These are phyloP conservation scores for Chlorencoelia australis DNA, from an alignment of 2,329 filamentous ascomycete genomes.

Conservation along the genomic window DNA sequence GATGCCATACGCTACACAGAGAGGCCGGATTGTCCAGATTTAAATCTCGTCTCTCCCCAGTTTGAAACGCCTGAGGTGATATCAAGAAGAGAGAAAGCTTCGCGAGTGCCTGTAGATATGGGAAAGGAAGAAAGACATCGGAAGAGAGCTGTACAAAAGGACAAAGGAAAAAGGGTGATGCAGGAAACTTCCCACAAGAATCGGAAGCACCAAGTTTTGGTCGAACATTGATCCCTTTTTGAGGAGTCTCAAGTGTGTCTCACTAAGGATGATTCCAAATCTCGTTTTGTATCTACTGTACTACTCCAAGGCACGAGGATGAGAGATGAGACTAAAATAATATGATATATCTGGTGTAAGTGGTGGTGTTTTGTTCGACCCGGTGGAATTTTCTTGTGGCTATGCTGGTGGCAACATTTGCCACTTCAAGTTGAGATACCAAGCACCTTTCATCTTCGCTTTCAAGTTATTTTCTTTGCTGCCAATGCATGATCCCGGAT, in stretches of 20 bases:
- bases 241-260: not conserved
- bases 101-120: constrained; percentile 1
- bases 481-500: too few species aligned
- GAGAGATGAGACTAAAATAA: too few species aligned
- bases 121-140: constrained; percentile 6
- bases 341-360: not conserved
- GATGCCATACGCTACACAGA: constrained; percentile 11
- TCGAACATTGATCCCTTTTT: not conserved
- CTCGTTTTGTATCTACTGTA: too few species aligned
- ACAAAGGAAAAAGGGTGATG: not conserved
- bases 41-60: constrained; percentile 6
- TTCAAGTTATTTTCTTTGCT: too few species aligned
- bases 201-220: not conserved
- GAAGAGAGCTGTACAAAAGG: not conserved
- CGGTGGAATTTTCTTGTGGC: not conserved
- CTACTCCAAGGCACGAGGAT: not conserved
- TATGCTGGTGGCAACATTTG: not conserved
- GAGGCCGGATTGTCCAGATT: constrained; percentile 8
- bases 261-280: not conserved
- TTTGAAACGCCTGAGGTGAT: constrained; percentile 11
- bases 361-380: not conserved
- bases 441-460: too few species aligned
- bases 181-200: not conserved
- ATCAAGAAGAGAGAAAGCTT: constrained; percentile 1
- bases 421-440: too few species aligned